phyloP scores from a whole-genome alignment of 257 asterid genomes.

The Solanum lycopersicoides region DNA sequence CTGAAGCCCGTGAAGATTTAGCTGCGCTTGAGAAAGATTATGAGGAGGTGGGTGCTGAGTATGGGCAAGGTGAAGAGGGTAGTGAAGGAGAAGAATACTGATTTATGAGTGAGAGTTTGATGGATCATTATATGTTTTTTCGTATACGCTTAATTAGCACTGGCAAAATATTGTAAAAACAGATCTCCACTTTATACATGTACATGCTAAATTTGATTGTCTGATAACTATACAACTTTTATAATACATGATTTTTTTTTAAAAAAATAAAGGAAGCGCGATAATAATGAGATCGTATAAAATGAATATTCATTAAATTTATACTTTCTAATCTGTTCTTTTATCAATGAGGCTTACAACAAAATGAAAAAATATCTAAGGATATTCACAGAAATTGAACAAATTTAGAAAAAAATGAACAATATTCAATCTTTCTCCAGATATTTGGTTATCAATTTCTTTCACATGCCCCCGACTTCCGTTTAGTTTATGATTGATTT shows the following conservation, averaged over 20 bases:
- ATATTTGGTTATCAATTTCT: neutral
- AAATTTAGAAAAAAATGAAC: neutral
- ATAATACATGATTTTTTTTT: neutral
- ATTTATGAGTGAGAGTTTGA: neutral
- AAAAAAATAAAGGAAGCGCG: neutral
- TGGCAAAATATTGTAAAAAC: neutral
- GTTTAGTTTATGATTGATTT: neutral
- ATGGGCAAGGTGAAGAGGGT: neutral
- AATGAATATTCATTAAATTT: too few relatives aligned
- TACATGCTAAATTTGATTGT: neutral
- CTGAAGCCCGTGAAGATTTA: constrained; percentile 5
- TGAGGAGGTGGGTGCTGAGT: constrained; percentile 4
- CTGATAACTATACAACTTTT: neutral
- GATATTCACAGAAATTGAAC: neutral
- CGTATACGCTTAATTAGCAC: neutral
- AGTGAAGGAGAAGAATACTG: constrained; percentile 4
- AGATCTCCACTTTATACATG: neutral
- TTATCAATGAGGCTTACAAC: neutral
- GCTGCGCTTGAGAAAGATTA: constrained; percentile 9
- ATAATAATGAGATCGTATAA: neutral
- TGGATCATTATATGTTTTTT: neutral
- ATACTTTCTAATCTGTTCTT: too few relatives aligned
- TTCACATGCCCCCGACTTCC: neutral
- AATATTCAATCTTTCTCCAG: neutral
- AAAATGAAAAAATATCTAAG: neutral